Evolutionary conservation across 306 rosid species (phyloP).

Genomic region (Prinsepia uniflora): DNA sequence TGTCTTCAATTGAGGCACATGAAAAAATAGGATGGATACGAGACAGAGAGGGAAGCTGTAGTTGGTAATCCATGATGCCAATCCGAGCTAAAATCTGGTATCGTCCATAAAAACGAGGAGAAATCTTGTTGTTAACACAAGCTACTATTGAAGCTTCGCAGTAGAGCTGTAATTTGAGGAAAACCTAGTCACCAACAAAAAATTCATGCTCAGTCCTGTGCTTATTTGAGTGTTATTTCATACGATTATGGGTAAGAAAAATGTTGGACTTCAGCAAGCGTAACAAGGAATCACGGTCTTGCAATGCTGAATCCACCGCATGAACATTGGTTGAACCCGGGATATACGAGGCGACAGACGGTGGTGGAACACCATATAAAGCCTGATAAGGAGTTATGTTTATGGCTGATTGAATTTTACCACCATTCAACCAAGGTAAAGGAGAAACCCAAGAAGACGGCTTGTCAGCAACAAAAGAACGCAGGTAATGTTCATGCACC

Average conservation of each 20-base stretch:
- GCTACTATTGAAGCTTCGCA: background rate
- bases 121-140: background rate
- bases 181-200: background rate
- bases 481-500: too few species aligned
- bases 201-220: background rate
- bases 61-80: background rate
- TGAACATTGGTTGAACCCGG: background rate
- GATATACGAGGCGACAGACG: background rate
- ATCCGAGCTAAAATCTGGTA: background rate
- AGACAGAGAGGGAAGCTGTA: background rate
- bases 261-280: background rate
- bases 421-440: too few species aligned
- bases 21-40: background rate
- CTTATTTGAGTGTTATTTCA: background rate
- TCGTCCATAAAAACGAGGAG: background rate
- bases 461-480: too few species aligned
- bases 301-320: background rate
- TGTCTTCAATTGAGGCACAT: too few species aligned
- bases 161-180: background rate
- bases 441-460: too few species aligned
- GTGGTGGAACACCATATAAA: too few species aligned
- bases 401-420: too few species aligned
- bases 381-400: too few species aligned
- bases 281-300: background rate
- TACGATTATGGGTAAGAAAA: background rate